Percentiles rank a stretch among this genome's conserved stretches.
Evolutionary conservation across 495 filamentous ascomycete species (phyloP).

Genomic region (Pseudevernia furfuracea): DNA sequence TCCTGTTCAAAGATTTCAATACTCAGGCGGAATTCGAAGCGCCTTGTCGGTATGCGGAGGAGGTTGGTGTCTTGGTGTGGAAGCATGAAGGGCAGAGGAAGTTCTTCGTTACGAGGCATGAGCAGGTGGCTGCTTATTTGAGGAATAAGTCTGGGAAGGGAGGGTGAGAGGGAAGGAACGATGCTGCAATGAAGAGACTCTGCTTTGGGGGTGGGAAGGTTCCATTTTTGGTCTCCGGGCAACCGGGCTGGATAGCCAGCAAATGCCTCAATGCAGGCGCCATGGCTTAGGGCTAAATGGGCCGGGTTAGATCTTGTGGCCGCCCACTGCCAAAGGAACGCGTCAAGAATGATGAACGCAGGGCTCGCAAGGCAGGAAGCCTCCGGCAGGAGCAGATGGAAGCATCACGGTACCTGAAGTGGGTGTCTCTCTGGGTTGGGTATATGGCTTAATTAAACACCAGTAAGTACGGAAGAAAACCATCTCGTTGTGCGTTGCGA

Average conservation of each 20-base stretch:
- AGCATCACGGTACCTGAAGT: background rate
- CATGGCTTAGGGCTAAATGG: background rate
- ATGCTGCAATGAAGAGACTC: too few relatives aligned
- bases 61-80: slow-evolving; percentile 88
- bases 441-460: background rate
- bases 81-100: slow-evolving; percentile 65
- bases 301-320: background rate
- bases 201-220: background rate
- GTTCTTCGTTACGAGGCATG: slow-evolving; percentile 81
- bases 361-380: background rate
- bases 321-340: background rate
- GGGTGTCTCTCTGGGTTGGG: background rate
- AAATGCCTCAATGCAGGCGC: background rate
- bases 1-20: slow-evolving; percentile 83
- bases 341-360: background rate
- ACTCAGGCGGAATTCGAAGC: slow-evolving; percentile 67
- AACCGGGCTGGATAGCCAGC: background rate
- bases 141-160: slow-evolving; percentile 35
- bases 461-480: background rate
- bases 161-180: background rate
- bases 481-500: background rate
- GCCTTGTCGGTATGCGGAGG: slow-evolving; percentile 70
- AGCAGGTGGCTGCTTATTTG: slow-evolving; percentile 75
- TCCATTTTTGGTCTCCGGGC: background rate
- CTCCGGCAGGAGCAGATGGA: background rate